Conservation (phyloP, 202 grass and related monocot genomes). For the Carex sylvatica region DNA sequence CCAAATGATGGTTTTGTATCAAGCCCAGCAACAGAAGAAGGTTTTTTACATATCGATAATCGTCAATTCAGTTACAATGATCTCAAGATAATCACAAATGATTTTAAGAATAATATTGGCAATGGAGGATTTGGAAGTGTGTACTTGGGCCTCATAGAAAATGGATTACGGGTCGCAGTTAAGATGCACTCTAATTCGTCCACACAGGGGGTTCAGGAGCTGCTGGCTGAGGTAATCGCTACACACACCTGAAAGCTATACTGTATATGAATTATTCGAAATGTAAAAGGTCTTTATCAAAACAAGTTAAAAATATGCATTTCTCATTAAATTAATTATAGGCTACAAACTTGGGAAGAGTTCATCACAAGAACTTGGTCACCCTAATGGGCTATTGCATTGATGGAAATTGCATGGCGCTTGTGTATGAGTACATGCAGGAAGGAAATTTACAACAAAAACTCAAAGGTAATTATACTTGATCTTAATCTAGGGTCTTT, state of each 20-base stretch:
- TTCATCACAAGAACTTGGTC: slow-evolving; percentile 32
- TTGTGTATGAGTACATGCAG: slow-evolving; percentile 28
- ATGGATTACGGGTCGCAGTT: slow-evolving; percentile 44
- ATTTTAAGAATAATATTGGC: slow-evolving; percentile 35
- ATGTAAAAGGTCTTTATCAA: neutral
- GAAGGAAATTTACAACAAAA: slow-evolving; percentile 20
- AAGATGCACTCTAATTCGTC: slow-evolving; percentile 39
- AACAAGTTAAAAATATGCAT: neutral
- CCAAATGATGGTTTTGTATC: neutral
- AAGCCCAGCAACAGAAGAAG: neutral
- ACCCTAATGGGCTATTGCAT: slow-evolving; percentile 22
- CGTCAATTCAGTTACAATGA: slow-evolving; percentile 48
- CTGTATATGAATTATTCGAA: too few relatives aligned
- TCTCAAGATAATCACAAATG: slow-evolving; percentile 39
- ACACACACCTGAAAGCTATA: neutral
- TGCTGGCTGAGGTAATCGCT: slow-evolving; percentile 43
- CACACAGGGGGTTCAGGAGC: slow-evolving; percentile 47
- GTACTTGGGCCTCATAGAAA: slow-evolving; percentile 37
- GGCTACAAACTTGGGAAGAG: slow-evolving; percentile 19
- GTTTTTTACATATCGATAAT: slow-evolving; percentile 21
- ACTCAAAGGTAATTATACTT: slow-evolving; percentile 2
- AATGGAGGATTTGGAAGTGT: slow-evolving; percentile 53
- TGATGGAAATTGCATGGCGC: slow-evolving; percentile 7
- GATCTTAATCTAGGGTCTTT: too few relatives aligned
- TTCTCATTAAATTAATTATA: neutral